Conservation (phyloP, 306 rosid genomes). For the Rosa chinensis region DNA sequence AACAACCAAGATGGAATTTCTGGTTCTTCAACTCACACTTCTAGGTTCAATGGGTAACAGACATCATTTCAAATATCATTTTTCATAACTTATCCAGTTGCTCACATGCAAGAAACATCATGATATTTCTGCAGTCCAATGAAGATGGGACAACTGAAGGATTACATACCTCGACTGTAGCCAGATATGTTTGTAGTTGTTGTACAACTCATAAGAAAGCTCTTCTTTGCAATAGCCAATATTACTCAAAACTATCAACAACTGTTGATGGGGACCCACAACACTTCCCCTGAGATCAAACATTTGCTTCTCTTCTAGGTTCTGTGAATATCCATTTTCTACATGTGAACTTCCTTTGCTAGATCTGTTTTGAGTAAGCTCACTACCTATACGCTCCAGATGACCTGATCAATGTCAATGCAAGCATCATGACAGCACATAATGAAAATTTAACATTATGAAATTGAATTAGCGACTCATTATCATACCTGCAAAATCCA, state of each 20-base stretch:
- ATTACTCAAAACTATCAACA: conserved; percentile 86
- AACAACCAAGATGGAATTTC: not conserved
- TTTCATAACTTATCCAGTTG: not conserved
- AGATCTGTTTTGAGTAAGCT: conserved; percentile 59
- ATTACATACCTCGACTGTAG: conserved; percentile 67
- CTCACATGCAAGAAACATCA: not conserved
- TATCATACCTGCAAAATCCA: conserved; percentile 93
- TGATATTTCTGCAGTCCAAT: conserved; percentile 4
- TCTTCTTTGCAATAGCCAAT: conserved; percentile 96
- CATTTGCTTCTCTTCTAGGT: conserved; percentile 46
- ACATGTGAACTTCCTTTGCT: conserved; percentile 52
- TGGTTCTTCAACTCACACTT: not conserved
- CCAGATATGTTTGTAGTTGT: conserved; percentile 84
- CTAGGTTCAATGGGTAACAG: not conserved
- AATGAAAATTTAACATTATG: conserved; percentile 14
- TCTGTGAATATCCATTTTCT: conserved; percentile 72
- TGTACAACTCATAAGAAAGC: conserved; percentile 79
- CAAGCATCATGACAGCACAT: conserved; percentile 27
- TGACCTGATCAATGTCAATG: conserved; percentile 53
- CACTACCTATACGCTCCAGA: conserved; percentile 76
- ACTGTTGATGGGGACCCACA: conserved; percentile 69
- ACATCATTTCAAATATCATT: not conserved
- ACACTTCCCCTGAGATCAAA: conserved; percentile 59
- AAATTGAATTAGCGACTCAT: conserved; percentile 25
- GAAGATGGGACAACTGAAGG: conserved; percentile 5